Conservation (phyloP, 169 alveolate species). For the Cryptosporidium andersoni region DNA sequence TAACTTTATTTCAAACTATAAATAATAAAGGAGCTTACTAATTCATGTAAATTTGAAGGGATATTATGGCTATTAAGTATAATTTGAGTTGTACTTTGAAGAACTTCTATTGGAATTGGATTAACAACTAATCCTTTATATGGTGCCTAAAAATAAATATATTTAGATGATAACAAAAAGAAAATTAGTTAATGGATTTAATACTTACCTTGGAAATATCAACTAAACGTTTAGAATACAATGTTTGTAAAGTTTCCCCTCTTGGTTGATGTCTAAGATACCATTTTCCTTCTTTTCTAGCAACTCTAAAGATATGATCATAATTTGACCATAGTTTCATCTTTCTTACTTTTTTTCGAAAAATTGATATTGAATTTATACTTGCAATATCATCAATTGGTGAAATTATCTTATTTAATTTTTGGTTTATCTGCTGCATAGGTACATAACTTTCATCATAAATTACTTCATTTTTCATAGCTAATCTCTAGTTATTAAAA, state of each 20-base stretch:
- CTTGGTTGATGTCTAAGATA: slow-evolving; percentile 24
- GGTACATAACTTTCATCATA: background rate
- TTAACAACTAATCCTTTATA: slow-evolving; percentile 42
- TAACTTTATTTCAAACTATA: no score
- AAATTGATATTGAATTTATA: slow-evolving; percentile 15
- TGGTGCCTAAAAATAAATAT: slow-evolving; percentile 13
- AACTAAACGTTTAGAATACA: slow-evolving; percentile 21
- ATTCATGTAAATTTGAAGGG: slow-evolving; percentile 26
- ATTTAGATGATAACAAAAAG: background rate
- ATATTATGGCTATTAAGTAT: slow-evolving; percentile 30
- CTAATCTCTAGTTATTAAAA: no score
- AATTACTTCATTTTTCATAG: background rate
- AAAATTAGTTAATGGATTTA: background rate
- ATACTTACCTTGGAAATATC: slow-evolving; percentile 54
- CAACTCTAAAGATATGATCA: slow-evolving; percentile 64
- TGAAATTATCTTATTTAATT: no score
- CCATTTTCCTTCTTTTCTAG: slow-evolving; percentile 63
- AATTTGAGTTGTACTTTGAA: slow-evolving; percentile 38
- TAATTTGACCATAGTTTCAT: slow-evolving; percentile 58
- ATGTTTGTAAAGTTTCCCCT: slow-evolving; percentile 5
- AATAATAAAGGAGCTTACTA: slow-evolving; percentile 15
- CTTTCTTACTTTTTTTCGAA: slow-evolving; percentile 20
- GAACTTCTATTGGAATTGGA: slow-evolving; percentile 52
- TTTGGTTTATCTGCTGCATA: background rate
- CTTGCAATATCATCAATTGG: background rate